Base-by-base conservation (phyloP, 2,329 filamentous ascomycete species). In the Fusarium austroafricanum region DNA sequence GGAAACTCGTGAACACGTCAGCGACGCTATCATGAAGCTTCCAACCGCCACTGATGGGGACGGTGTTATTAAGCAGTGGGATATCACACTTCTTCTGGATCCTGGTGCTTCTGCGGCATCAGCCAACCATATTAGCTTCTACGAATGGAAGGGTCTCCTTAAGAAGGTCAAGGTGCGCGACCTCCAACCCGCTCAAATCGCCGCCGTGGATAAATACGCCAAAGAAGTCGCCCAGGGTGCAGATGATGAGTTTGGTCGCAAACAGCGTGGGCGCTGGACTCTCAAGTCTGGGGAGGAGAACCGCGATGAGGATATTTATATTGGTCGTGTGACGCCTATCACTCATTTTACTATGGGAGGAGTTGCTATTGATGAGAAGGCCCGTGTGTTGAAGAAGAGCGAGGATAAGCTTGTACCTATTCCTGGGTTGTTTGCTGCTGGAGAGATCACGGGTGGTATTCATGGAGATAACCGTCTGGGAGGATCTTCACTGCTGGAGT, bases 341-440 rank as follows among this genome's bases (percentile, higher is more conserved):
- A 82, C 87, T 3, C 88, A 90, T 71, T 90, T 90, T 69, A 90
- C 88, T 2, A 90, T 90, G 88, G 88, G 88, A 6, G 88, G 88
- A 1, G 87, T 84, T 0, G 79, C 84, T 4, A 87, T 90, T 66
- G 85, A 87, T 67, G 78, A 83, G 9, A 78, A 82, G 43, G 81
- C 83, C 2, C 82, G 85, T 64, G 83, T 90, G 0, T 70, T 90
- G 14, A 75, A 73, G 10, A 71, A 76, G 3, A 75, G 69, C 0
- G 73, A 71, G 5, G 76, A 79, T 8, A 72, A 77, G 4, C 74
- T 80, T 14, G 73, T 73, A 31, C 81, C 82, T 0, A 85, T 90
- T 33, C 72, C 79, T 5, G 88, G 88, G 0, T 68, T 90, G 1
- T 90, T 87, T 84, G 87, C 84, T 0, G 88, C 88, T 0, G 89